Base-by-base conservation (phyloP, 352 stramenopile genomes). In the Phytophthora megakarya region DNA sequence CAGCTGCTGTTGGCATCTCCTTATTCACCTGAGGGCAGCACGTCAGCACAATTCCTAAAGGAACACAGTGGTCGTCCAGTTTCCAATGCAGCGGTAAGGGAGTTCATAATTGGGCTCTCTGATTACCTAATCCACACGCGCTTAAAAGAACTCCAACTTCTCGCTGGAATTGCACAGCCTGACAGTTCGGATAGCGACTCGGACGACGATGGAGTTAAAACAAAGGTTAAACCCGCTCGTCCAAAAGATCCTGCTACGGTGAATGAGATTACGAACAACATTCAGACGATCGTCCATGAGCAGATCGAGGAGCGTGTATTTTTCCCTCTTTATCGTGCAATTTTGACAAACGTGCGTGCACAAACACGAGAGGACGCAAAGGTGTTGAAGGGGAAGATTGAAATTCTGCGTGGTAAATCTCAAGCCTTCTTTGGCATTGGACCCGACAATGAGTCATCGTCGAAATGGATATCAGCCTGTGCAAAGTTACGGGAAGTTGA, bases 301-400 rank as follows among this genome's bases (percentile, higher is more conserved):
- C 84, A 96, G 65, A 89, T 94, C 50, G 87, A 96, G 49, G 87
- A 94, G 72, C 82, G 85, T 42, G 78, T 96, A 12, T 89, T 93
- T 25, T 92, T 87, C 55, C 84, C 87, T 25, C 63, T 94, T 8
- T 93, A 94, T 50, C 81, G 78, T 11, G 58, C 52, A 12, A 84
- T 96, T 40, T 71, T 88, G 49, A 73, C 86, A 35, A 88, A 81
- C 45, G 80, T 96, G 35, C 81, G 72, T 21, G 55, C 68, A 25
- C 76, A 86, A 48, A 87, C 79, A 1, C 71, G 75, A 16, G 71
- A 76, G n/a, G 87, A 95, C 38, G 73, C 84, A 1, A 93, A 92
- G 54, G 32, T 91, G 9, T 58, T 96, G 10, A 80, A 87, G 32
- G 78, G 84, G 11, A 93, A 93, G 65, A 91, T 94, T 21, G 83